These are phyloP conservation scores for Halenospora varia DNA, from an alignment of 495 filamentous ascomycete species.

Conservation along the genomic window DNA sequence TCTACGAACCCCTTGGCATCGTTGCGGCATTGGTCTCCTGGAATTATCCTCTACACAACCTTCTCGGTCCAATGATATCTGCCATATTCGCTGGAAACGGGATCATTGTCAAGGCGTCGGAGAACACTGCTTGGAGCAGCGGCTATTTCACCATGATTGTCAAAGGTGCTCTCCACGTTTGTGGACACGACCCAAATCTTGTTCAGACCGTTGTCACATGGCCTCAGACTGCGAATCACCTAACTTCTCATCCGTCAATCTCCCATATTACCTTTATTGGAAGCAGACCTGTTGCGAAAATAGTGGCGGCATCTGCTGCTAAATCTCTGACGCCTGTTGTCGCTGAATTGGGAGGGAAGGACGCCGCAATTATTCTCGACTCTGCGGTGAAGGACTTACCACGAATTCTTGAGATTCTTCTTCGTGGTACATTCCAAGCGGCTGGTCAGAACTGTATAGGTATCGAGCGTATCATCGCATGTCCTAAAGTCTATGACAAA, in stretches of 20 bases:
- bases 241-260: slow-evolving; percentile 85
- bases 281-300: slow-evolving; percentile 78
- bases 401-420: slow-evolving; percentile 71
- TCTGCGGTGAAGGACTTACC: slow-evolving; percentile 61
- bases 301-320: slow-evolving; percentile 81
- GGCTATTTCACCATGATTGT: slow-evolving; percentile 75
- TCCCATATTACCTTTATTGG: slow-evolving; percentile 98
- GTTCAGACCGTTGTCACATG: slow-evolving; percentile 85
- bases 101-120: slow-evolving; percentile 86
- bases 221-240: slow-evolving; percentile 70
- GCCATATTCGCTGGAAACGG: slow-evolving; percentile 91
- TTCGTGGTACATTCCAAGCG: slow-evolving; percentile 92
- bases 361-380: slow-evolving; percentile 88
- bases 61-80: slow-evolving; percentile 86
- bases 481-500: slow-evolving; percentile 65
- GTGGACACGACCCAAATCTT: slow-evolving; percentile 78
- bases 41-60: slow-evolving; percentile 97
- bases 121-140: slow-evolving; percentile 89
- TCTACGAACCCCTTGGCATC: slow-evolving; percentile 89
- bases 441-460: slow-evolving; percentile 99
- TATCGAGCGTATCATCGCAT: slow-evolving; percentile 86
- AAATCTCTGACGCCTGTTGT: slow-evolving; percentile 78
- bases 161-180: slow-evolving; percentile 71
- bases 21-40: slow-evolving; percentile 91
- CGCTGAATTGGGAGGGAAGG: slow-evolving; percentile 93